Conservation (phyloP, 208 protist genomes). For the Leptomonas pyrrhocoris region DNA sequence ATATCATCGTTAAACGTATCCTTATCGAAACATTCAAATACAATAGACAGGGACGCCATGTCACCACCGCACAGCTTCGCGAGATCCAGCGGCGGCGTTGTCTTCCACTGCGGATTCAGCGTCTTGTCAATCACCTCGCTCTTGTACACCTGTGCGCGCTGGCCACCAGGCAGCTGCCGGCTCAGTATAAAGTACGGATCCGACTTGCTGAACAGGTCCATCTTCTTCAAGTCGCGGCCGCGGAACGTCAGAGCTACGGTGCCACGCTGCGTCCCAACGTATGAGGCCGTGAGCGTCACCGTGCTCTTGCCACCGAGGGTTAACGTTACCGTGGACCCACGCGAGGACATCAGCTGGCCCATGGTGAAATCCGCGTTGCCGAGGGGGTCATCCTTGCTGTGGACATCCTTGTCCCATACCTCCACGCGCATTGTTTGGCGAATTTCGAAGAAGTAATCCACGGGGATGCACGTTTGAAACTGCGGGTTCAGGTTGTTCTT, state of each 20-base stretch:
- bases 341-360: slow-evolving; percentile 29
- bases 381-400: slow-evolving; percentile 32
- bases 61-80: slow-evolving; percentile 40
- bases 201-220: slow-evolving; percentile 45
- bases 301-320: slow-evolving; percentile 25
- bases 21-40: slow-evolving; percentile 37
- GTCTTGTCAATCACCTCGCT: slow-evolving; percentile 38
- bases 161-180: slow-evolving; percentile 24
- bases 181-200: slow-evolving; percentile 37
- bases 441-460: slow-evolving; percentile 50
- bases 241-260: slow-evolving; percentile 21
- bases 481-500: slow-evolving; percentile 42
- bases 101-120: slow-evolving; percentile 44
- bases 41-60: slow-evolving; percentile 13
- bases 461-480: slow-evolving; percentile 30
- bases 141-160: slow-evolving; percentile 26
- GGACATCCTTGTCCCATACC: slow-evolving; percentile 34
- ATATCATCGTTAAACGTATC: slow-evolving; percentile 16
- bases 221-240: slow-evolving; percentile 42
- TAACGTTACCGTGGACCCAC: slow-evolving; percentile 23
- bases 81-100: slow-evolving; percentile 32
- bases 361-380: slow-evolving; percentile 31
- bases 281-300: slow-evolving; percentile 28
- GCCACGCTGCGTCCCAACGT: slow-evolving; percentile 15
- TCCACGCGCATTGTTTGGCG: slow-evolving; percentile 30